These are phyloP conservation scores for Penicillium sp. DNA, from an alignment of 2,329 filamentous ascomycete genomes.

Conservation along the genomic window DNA sequence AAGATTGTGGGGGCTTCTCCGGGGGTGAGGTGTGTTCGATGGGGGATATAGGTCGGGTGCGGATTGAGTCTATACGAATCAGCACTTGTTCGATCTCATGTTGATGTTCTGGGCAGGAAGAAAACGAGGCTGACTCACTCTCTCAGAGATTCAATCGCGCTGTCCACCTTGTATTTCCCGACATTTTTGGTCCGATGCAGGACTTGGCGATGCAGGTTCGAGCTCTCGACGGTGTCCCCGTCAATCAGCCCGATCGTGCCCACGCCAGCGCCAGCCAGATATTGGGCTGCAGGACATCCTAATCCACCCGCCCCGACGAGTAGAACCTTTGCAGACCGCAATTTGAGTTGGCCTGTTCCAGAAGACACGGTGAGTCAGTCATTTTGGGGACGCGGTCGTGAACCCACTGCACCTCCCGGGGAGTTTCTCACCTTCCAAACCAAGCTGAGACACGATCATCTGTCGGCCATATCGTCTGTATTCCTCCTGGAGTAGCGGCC, in stretches of 20 bases:
- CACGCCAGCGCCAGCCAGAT: conserved; percentile 86
- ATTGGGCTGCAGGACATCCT: conserved; percentile 90
- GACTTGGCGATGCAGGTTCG: conserved; percentile 92
- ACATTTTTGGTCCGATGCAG: conserved; percentile 74
- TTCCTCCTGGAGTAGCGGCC: conserved; percentile 73
- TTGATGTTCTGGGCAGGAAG: too few species aligned
- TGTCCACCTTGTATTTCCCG: conserved; percentile 79
- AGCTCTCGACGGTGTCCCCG: conserved; percentile 83
- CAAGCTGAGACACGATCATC: conserved; percentile 83
- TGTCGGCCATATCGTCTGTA: conserved; percentile 89
- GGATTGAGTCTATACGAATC: conserved; percentile 68
- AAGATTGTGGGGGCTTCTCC: conserved; percentile 71
- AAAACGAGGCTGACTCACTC: conserved; percentile 49
- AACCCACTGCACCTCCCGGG: not conserved
- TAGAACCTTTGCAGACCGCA: conserved; percentile 73
- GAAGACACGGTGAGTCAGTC: conserved; percentile 2
- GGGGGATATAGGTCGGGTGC: conserved; percentile 64
- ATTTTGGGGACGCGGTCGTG: not conserved
- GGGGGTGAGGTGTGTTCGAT: conserved; percentile 69
- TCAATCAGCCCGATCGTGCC: conserved; percentile 84
- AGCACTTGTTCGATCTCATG: not conserved
- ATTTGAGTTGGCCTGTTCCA: conserved; percentile 70
- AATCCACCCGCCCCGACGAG: conserved; percentile 87
- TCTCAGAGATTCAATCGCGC: conserved; percentile 65
- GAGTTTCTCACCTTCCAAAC: conserved; percentile 66